Evolutionary conservation across 2,329 filamentous ascomycete species (phyloP).

Genomic region (Penicillium paneum): DNA sequence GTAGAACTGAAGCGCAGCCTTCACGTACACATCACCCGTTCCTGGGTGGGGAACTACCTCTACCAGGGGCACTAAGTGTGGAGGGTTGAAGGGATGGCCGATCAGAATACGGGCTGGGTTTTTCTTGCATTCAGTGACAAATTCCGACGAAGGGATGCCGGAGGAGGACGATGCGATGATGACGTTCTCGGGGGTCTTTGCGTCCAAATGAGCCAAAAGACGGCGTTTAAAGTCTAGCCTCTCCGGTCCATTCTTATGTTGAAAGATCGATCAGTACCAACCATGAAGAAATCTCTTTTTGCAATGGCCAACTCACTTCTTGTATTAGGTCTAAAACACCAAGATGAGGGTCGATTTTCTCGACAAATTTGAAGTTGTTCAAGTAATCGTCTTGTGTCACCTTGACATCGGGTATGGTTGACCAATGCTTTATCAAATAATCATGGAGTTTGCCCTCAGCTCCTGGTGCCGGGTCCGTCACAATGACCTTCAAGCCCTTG

Average conservation of each 20-base stretch:
- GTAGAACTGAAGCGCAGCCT: constrained; percentile 34
- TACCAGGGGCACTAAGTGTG: constrained; percentile 49
- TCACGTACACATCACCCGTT: constrained; percentile 22
- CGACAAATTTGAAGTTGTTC: constrained; percentile 10
- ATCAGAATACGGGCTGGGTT: constrained; percentile 40
- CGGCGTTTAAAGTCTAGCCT: constrained; percentile 16
- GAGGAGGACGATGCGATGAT: constrained; percentile 18
- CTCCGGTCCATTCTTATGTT: constrained; percentile 15
- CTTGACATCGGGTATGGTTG: constrained; percentile 2
- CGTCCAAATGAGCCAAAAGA: constrained; percentile 18
- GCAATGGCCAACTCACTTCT: constrained; percentile 3
- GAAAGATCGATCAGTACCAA: not conserved
- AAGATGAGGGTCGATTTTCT: constrained; percentile 7
- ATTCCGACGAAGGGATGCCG: constrained; percentile 10
- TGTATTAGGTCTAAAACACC: constrained; percentile 7
- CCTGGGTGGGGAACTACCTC: constrained; percentile 43
- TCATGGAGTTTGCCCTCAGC: constrained; percentile 31
- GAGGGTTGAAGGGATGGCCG: constrained; percentile 51
- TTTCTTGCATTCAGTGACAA: constrained; percentile 7
- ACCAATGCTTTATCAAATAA: constrained; percentile 24
- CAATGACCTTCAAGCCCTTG: constrained; percentile 39
- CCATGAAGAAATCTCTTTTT: not conserved
- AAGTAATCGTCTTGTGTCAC: not conserved
- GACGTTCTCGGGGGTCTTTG: constrained; percentile 11
- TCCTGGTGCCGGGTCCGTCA: constrained; percentile 41